Percentiles rank a stretch among this genome's conserved stretches.
These are phyloP conservation scores for Croton laevigatus DNA, from an alignment of 441 rosid genomes.

Conservation along the genomic window DNA sequence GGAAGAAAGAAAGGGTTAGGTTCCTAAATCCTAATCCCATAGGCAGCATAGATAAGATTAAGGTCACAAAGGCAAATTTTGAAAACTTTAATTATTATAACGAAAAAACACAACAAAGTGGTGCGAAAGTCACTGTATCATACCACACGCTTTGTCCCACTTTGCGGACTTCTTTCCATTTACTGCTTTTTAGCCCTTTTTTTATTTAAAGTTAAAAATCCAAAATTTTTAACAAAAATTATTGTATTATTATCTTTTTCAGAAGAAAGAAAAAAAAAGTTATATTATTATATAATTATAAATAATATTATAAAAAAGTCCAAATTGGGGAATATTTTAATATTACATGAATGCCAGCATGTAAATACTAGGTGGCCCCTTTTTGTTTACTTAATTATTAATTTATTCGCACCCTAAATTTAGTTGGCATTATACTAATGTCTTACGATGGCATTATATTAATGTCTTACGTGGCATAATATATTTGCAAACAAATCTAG, in stretches of 20 bases:
- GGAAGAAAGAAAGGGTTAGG: slow-evolving; percentile 1
- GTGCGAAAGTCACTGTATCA: slow-evolving; percentile 36
- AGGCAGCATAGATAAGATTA: background rate
- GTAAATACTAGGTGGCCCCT: background rate
- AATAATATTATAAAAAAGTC: background rate
- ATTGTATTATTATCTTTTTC: no score
- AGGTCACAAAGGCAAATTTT: background rate
- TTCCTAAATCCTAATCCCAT: background rate
- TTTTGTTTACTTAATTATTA: background rate
- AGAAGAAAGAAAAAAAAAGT: background rate
- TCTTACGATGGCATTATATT: background rate
- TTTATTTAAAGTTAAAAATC: background rate
- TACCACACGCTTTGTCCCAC: slow-evolving; percentile 44
- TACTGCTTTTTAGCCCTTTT: slow-evolving; percentile 1
- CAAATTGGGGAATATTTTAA: background rate
- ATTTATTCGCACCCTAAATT: background rate
- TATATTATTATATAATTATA: background rate
- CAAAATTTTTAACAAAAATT: no score
- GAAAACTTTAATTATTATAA: slow-evolving; percentile 18
- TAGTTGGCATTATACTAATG: background rate
- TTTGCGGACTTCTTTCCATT: slow-evolving; percentile 31
- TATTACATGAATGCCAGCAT: slow-evolving; percentile 11
- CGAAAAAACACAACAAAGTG: slow-evolving; percentile 10
- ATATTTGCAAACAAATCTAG: slow-evolving; percentile 5
- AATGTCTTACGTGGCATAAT: background rate